Conservation (phyloP, 75 land plant species). For the Chamaecyparis obtusa region DNA sequence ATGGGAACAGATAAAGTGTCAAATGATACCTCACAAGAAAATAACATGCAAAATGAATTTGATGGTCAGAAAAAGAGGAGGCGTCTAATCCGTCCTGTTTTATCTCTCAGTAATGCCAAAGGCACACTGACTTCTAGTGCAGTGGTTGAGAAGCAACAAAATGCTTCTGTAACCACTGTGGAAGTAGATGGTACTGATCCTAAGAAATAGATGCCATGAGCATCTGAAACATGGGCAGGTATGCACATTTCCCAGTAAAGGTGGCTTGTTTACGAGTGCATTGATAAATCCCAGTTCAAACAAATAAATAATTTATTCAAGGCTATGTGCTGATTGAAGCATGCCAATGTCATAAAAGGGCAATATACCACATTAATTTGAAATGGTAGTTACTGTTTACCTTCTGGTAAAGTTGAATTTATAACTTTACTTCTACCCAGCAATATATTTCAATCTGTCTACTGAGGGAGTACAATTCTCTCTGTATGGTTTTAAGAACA, state of each 20-base stretch:
- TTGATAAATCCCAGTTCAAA: background rate
- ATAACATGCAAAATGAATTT: slow-evolving; percentile 5
- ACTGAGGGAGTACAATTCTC: background rate
- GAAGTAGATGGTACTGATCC: background rate
- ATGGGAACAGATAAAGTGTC: background rate
- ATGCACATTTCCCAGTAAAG: background rate
- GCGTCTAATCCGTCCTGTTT: background rate
- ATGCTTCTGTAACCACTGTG: background rate
- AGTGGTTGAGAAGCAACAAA: background rate
- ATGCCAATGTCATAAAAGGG: background rate
- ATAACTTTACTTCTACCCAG: background rate
- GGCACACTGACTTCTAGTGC: background rate
- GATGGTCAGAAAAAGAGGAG: slow-evolving; percentile 4
- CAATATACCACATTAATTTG: background rate
- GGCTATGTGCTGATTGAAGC: background rate
- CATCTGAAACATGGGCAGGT: background rate
- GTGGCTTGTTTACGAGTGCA: background rate
- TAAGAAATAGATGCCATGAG: background rate
- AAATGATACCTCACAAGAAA: background rate
- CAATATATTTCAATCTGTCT: background rate
- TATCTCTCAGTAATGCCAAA: background rate
- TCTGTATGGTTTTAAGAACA: background rate
- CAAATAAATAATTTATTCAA: background rate
- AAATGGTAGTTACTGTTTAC: background rate
- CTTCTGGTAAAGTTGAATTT: background rate